Percentiles rank a stretch among this genome's conserved stretches.
Conservation (phyloP, 2,329 filamentous ascomycete genomes). For the Paecilomyces sp. region DNA sequence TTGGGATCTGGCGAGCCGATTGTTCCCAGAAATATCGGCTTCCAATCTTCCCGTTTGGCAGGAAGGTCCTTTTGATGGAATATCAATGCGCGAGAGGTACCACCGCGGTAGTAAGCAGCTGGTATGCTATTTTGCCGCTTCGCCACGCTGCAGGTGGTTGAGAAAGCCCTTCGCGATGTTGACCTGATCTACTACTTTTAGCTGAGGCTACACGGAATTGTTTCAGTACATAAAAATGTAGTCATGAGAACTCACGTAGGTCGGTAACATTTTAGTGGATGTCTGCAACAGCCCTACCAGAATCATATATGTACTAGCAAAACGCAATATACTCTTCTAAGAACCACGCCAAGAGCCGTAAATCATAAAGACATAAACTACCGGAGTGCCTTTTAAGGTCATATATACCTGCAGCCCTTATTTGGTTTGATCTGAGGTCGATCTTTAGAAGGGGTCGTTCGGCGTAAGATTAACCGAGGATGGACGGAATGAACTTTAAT, state of each 20-base stretch:
- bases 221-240: not conserved
- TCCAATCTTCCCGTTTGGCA: slow-evolving; percentile 38
- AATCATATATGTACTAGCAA: not conserved
- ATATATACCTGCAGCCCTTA: too few species aligned
- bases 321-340: not conserved
- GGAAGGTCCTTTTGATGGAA: slow-evolving; percentile 50
- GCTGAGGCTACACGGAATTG: not conserved
- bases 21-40: slow-evolving; percentile 48
- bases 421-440: not conserved
- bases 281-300: not conserved
- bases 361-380: too few species aligned
- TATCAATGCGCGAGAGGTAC: slow-evolving; percentile 62
- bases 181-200: not conserved
- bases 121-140: slow-evolving; percentile 30
- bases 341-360: too few species aligned
- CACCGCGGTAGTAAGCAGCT: slow-evolving; percentile 59
- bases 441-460: not conserved
- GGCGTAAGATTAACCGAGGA: not conserved
- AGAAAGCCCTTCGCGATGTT: not conserved
- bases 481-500: not conserved
- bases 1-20: slow-evolving; percentile 62
- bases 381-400: too few species aligned
- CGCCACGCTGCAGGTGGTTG: not conserved
- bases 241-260: not conserved
- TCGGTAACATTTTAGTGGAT: not conserved